Evolutionary conservation across 768 basidiomycete species (phyloP).

Genomic region (Naematelia encephala): DNA sequence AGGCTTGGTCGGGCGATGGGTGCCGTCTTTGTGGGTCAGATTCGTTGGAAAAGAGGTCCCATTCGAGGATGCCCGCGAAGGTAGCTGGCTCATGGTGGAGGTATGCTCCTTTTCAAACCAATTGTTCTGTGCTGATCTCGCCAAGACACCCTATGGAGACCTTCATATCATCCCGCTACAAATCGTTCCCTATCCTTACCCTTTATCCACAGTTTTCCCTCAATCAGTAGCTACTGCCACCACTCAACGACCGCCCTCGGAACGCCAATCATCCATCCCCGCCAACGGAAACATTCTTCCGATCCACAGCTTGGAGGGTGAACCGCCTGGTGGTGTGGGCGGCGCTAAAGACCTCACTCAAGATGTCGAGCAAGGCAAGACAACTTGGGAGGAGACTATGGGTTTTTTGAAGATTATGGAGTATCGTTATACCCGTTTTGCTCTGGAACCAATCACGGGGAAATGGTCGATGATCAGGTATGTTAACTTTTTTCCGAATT

Average conservation of each 20-base stretch:
- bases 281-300: conserved; percentile 15
- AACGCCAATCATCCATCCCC: conserved; percentile 8
- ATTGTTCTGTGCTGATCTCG: conserved; percentile 3
- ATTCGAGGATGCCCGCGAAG: conserved; percentile 66
- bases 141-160: conserved; percentile 82
- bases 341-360: conserved; percentile 49
- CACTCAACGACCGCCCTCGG: conserved; percentile 25
- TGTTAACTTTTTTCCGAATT: conserved; percentile 30
- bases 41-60: conserved; percentile 80
- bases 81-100: conserved; percentile 74
- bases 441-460: conserved; percentile 76
- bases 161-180: conserved; percentile 71
- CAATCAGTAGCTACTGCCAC: conserved; percentile 26
- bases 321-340: conserved; percentile 35
- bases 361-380: conserved; percentile 49
- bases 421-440: conserved; percentile 89
- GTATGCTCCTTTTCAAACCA: conserved; percentile 55
- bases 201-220: conserved; percentile 75
- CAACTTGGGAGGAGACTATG: conserved; percentile 51
- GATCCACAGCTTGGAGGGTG: conserved; percentile 23
- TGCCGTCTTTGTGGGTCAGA: conserved; percentile 83
- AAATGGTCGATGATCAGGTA: conserved; percentile 78
- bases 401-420: conserved; percentile 67
- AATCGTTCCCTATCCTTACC: conserved; percentile 69
- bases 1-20: conserved; percentile 84